Percentiles rank a stretch among this genome's conserved stretches.
Evolutionary conservation across 2,329 filamentous ascomycete genomes (phyloP).

Genomic region (Curvularia sp.): DNA sequence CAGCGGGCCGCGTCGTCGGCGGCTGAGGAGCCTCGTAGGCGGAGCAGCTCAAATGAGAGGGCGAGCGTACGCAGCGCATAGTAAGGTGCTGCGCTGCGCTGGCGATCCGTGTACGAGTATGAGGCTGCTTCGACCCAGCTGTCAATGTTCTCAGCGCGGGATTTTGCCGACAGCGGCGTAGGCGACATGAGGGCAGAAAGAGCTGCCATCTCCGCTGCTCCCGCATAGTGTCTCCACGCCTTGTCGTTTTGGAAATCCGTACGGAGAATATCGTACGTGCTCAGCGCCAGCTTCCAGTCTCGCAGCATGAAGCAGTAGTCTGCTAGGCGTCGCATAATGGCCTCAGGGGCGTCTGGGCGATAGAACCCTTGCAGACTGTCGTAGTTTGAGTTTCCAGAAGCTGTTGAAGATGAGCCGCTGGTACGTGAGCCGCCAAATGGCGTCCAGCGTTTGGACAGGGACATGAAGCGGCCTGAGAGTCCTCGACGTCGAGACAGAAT

Average conservation of each 20-base stretch:
- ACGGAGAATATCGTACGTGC: conserved; percentile 88
- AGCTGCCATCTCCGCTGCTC: conserved; percentile 93
- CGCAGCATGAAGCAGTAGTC: conserved; percentile 97
- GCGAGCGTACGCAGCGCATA: conserved; percentile 80
- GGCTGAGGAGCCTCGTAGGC: conserved; percentile 78
- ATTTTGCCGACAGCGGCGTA: conserved; percentile 74
- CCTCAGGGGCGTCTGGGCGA: conserved; percentile 81
- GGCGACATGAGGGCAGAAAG: conserved; percentile 81
- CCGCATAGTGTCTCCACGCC: conserved; percentile 94
- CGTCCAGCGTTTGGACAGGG: conserved; percentile 87
- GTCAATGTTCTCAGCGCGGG: conserved; percentile 80
- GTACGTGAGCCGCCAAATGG: conserved; percentile 75
- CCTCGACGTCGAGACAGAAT: conserved; percentile 89
- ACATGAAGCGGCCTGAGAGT: conserved; percentile 91
- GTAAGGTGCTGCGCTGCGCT: conserved; percentile 77
- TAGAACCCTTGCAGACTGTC: conserved; percentile 82
- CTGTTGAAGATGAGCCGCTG: conserved; percentile 60
- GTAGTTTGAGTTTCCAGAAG: conserved; percentile 71
- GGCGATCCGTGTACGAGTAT: conserved; percentile 83
- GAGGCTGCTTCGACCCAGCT: conserved; percentile 87
- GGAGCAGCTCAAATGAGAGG: conserved; percentile 81
- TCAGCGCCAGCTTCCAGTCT: conserved; percentile 92
- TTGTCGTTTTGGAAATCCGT: conserved; percentile 94
- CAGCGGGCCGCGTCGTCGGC: conserved; percentile 88
- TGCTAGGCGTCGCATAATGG: conserved; percentile 88